These are phyloP conservation scores for Eucommia ulmoides DNA, from an alignment of 257 asterid genomes.

Conservation along the genomic window DNA sequence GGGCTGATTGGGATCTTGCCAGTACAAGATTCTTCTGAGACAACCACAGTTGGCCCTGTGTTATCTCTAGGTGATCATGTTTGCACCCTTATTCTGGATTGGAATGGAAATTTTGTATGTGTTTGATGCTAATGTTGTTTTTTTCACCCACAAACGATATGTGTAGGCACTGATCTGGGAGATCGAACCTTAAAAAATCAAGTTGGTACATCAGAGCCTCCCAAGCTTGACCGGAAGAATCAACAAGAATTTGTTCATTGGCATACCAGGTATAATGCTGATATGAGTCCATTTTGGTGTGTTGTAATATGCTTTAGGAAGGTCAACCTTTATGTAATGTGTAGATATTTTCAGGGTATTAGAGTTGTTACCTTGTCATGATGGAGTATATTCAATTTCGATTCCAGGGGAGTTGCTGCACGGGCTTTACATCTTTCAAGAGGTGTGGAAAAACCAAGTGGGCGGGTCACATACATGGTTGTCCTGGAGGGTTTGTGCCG, in stretches of 20 bases:
- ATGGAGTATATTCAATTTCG: neutral
- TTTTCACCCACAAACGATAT: conserved; percentile 21
- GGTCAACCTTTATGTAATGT: neutral
- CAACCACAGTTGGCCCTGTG: conserved; percentile 29
- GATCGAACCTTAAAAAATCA: conserved; percentile 43
- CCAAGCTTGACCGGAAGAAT: conserved; percentile 61
- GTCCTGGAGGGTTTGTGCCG: conserved; percentile 97
- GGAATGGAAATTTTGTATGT: neutral
- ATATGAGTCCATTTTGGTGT: neutral
- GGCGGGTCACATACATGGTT: conserved; percentile 94
- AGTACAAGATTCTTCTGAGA: conserved; percentile 73
- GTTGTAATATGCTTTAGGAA: neutral
- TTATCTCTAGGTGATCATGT: conserved; percentile 45
- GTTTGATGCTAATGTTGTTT: neutral
- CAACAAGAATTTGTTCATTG: conserved; percentile 85
- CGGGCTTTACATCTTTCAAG: conserved; percentile 96
- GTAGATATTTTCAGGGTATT: neutral
- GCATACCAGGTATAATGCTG: conserved; percentile 63
- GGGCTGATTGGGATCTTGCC: conserved; percentile 94
- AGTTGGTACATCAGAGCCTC: conserved; percentile 47
- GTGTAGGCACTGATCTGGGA: conserved; percentile 29
- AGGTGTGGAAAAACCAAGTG: conserved; percentile 99
- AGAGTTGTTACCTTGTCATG: neutral
- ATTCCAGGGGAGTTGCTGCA: conserved; percentile 47
- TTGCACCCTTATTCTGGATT: neutral